Evolutionary conservation across 306 rosid species (phyloP), one percentile per base, ranked within the genome.

Genomic region (Leucaena leucocephala): DNA sequence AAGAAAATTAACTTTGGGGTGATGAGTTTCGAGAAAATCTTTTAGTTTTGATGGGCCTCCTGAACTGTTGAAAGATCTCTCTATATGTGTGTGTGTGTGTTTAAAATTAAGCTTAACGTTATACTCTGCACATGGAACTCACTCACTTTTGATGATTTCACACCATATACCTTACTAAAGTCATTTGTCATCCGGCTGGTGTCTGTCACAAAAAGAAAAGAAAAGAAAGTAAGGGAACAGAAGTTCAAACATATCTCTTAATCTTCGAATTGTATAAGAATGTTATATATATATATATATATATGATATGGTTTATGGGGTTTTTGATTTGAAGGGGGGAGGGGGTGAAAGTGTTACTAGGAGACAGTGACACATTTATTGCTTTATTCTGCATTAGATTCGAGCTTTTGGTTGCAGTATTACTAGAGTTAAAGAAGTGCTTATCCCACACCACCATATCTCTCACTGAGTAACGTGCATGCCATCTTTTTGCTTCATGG

Each of bases 331-430:
- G 52, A n/a, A n/a, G n/a, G n/a, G 27, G 27, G 27, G 27, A 1
- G 27, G 27, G 27, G 27, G 27, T 27, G 1, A 43, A 58, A 57
- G 71, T 71, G 86, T 77, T 85, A 79, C 80, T 68, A 76, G 72
- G 84, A 76, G 86, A 76, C 86, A 85, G 82, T 69, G 75, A 74
- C 76, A 63, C 82, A 89, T 87, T 91, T 89, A 77, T 78, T 83
- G 86, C 96, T 89, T 91, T 91, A 89, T 91, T 91, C 88, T 81
- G 72, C 75, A 83, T 83, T 76, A 77, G 87, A 87, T 91, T 91
- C 91, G 86, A 89, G 57, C 88, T 84, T 88, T 90, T 75, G 19
- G 69, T 63, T 0, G 61, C 85, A 74, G 75, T 72, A 63, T 68
- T 73, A 83, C 75, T 62, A 84, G 74, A 52, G 67, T 68, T 39